Evolutionary conservation across 2,329 filamentous ascomycete species (phyloP).

Genomic region (Trichoderma koningiopsis): DNA sequence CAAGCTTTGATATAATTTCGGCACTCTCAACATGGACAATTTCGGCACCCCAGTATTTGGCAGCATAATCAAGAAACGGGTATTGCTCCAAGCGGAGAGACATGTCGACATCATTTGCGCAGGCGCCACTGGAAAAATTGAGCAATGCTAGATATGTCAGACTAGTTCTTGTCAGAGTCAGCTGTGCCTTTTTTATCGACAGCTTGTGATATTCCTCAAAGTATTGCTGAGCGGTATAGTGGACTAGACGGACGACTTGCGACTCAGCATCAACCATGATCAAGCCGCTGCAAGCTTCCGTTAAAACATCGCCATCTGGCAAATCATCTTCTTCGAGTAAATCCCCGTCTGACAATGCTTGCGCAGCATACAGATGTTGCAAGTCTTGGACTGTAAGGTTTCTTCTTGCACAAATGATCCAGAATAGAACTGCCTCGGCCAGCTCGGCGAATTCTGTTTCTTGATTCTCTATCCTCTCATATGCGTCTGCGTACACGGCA

Average conservation of each 20-base stretch:
- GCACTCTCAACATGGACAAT: background rate
- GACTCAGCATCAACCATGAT: slow-evolving; percentile 7
- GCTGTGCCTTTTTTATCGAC: background rate
- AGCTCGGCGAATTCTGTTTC: slow-evolving; percentile 8
- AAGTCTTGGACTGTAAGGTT: slow-evolving; percentile 9
- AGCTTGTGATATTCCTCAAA: slow-evolving; percentile 4
- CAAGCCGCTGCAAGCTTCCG: slow-evolving; percentile 12
- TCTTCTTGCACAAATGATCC: slow-evolving; percentile 9
- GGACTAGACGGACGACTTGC: slow-evolving; percentile 17
- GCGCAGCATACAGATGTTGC: slow-evolving; percentile 4
- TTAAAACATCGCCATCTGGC: background rate
- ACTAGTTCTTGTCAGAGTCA: background rate
- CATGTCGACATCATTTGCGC: background rate
- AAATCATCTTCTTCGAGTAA: background rate
- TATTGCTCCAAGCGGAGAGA: background rate
- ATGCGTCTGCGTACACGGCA: slow-evolving; percentile 6
- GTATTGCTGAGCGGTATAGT: slow-evolving; percentile 24
- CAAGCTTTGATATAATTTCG: background rate
- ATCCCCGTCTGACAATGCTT: background rate
- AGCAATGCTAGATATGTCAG: background rate
- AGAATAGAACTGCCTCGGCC: slow-evolving; percentile 16
- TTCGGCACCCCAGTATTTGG: slow-evolving; percentile 12
- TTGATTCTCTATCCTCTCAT: slow-evolving; percentile 4
- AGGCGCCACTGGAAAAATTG: slow-evolving; percentile 3
- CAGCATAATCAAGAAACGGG: slow-evolving; percentile 6